These are phyloP conservation scores for Marasmius oreades DNA, from an alignment of 1,284 basidiomycete genomes.

Conservation along the genomic window DNA sequence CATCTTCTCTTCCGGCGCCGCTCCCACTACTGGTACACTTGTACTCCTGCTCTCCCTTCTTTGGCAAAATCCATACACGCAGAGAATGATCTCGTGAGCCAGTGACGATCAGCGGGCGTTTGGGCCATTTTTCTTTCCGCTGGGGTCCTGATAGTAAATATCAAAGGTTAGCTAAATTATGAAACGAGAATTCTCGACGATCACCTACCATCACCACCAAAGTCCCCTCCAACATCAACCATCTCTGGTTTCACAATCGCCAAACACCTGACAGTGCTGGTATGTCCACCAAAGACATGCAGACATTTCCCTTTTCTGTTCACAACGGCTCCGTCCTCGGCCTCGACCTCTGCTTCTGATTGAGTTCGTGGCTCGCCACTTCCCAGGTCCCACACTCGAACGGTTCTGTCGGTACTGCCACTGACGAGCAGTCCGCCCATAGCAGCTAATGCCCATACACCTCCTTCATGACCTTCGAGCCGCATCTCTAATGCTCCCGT, in stretches of 20 bases:
- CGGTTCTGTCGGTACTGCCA: slow-evolving; percentile 91
- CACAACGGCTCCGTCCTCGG: neutral
- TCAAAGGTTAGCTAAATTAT: neutral
- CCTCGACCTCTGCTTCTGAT: neutral
- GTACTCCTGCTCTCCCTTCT: slow-evolving; percentile 73
- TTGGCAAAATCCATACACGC: slow-evolving; percentile 87
- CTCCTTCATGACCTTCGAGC: slow-evolving; percentile 88
- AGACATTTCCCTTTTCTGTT: slow-evolving; percentile 52
- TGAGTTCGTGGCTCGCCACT: neutral
- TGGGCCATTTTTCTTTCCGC: slow-evolving; percentile 75
- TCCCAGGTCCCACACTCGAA: slow-evolving; percentile 86
- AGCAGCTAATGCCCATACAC: slow-evolving; percentile 91
- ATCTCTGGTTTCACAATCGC: slow-evolving; percentile 87
- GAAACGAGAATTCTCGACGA: slow-evolving; percentile 4
- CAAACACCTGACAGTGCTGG: slow-evolving; percentile 87
- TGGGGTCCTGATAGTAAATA: slow-evolving; percentile 19
- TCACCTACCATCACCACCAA: slow-evolving; percentile 40
- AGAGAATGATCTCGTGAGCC: slow-evolving; percentile 90
- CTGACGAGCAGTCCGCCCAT: slow-evolving; percentile 86
- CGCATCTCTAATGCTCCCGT: slow-evolving; percentile 74
- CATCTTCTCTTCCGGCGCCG: slow-evolving; percentile 57
- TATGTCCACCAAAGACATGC: slow-evolving; percentile 92
- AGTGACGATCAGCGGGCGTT: slow-evolving; percentile 86
- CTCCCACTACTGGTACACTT: slow-evolving; percentile 35
- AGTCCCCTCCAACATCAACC: slow-evolving; percentile 58